Evolutionary conservation across 2,329 filamentous ascomycete genomes (phyloP).

Genomic region (Cladosporium halotolerans): DNA sequence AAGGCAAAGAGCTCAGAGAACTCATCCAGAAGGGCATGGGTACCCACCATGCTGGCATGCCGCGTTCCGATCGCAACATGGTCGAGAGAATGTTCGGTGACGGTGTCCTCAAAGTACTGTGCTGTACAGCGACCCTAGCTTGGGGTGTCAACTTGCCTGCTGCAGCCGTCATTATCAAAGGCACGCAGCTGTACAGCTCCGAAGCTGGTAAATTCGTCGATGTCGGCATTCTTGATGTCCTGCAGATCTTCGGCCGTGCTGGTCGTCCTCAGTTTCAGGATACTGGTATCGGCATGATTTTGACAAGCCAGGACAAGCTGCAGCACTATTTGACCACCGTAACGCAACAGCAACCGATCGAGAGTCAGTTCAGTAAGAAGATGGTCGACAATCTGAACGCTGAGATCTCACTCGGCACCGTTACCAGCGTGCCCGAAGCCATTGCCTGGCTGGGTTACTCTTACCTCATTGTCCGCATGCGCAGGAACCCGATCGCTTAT

Average conservation of each 20-base stretch:
- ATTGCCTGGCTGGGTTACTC: slow-evolving; percentile 98
- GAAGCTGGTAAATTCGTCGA: slow-evolving; percentile 97
- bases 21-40: slow-evolving; percentile 86
- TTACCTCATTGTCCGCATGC: slow-evolving; percentile 95
- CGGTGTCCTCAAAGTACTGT: slow-evolving; percentile 92
- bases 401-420: slow-evolving; percentile 87
- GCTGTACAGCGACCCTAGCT: slow-evolving; percentile 93
- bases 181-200: slow-evolving; percentile 92
- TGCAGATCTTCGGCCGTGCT: slow-evolving; percentile 97
- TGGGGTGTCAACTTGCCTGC: slow-evolving; percentile 99
- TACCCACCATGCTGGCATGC: slow-evolving; percentile 95
- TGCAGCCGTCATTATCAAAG: slow-evolving; percentile 95
- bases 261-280: slow-evolving; percentile 97
- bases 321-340: slow-evolving; percentile 87
- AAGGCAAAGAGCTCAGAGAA: slow-evolving; percentile 80
- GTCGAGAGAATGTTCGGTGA: slow-evolving; percentile 87
- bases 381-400: slow-evolving; percentile 96
- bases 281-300: slow-evolving; percentile 96
- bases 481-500: slow-evolving; percentile 81
- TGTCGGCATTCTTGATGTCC: slow-evolving; percentile 88
- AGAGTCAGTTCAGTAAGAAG: slow-evolving; percentile 91
- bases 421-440: slow-evolving; percentile 87
- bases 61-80: slow-evolving; percentile 87
- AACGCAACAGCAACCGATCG: slow-evolving; percentile 92
- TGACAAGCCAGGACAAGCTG: slow-evolving; percentile 90